These are phyloP conservation scores for Mitragyna speciosa DNA, from an alignment of 257 asterid species.

Conservation along the genomic window DNA sequence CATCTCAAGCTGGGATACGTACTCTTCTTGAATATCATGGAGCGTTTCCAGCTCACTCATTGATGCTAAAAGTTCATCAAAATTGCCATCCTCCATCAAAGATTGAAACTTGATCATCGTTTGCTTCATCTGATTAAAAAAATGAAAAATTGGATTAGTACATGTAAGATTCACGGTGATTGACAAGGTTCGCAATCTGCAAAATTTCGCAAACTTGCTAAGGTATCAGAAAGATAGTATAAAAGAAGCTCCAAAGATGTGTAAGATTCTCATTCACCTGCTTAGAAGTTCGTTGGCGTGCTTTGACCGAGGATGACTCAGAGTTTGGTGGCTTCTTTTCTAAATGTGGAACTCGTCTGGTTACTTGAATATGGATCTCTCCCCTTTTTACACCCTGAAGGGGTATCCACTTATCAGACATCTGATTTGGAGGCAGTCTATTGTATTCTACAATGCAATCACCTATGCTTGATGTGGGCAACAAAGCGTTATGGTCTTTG, in stretches of 20 bases:
- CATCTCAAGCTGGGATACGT: slow-evolving; percentile 66
- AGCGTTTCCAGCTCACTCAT: slow-evolving; percentile 71
- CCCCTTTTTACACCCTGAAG: slow-evolving; percentile 89
- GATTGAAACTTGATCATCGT: slow-evolving; percentile 69
- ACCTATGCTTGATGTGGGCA: slow-evolving; percentile 81
- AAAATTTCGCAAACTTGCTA: neutral
- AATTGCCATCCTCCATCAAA: slow-evolving; percentile 51
- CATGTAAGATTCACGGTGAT: neutral
- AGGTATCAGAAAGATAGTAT: neutral
- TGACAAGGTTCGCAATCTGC: neutral
- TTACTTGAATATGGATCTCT: slow-evolving; percentile 83
- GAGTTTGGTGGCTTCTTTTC: slow-evolving; percentile 64
- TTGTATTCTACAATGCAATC: slow-evolving; percentile 85
- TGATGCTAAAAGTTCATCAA: slow-evolving; percentile 58
- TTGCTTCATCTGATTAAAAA: slow-evolving; percentile 60
- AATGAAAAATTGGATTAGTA: slow-evolving; percentile 5
- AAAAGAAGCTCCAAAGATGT: neutral
- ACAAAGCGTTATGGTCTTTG: slow-evolving; percentile 77
- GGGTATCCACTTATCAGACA: slow-evolving; percentile 96
- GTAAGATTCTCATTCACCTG: slow-evolving; percentile 54
- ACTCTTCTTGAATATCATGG: slow-evolving; percentile 70
- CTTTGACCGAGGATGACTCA: slow-evolving; percentile 53
- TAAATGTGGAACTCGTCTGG: slow-evolving; percentile 64
- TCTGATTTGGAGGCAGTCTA: slow-evolving; percentile 77
- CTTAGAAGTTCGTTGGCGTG: slow-evolving; percentile 53